Percentiles rank a stretch among this genome's conserved stretches.
Evolutionary conservation across 2,329 filamentous ascomycete species (phyloP).

Genomic region (Hysterium pulicare): DNA sequence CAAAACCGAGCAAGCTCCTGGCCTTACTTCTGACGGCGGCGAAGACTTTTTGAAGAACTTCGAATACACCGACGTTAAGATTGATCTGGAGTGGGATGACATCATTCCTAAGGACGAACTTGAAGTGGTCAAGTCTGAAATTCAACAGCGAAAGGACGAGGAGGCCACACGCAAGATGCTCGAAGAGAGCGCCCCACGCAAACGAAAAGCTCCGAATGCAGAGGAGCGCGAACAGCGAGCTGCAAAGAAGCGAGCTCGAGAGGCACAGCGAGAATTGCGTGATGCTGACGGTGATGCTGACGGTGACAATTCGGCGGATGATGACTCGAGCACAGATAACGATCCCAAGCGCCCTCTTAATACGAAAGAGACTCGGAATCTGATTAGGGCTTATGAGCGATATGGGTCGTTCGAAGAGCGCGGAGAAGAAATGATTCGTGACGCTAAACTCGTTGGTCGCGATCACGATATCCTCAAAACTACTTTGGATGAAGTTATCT

Average conservation of each 20-base stretch:
- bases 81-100: constrained; percentile 94
- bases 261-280: constrained; percentile 56
- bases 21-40: constrained; percentile 91
- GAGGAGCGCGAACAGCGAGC: constrained; percentile 63
- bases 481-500: constrained; percentile 74
- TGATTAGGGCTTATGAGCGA: constrained; percentile 85
- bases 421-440: constrained; percentile 78
- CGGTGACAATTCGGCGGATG: constrained; percentile 39
- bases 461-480: constrained; percentile 75
- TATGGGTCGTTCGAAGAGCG: constrained; percentile 90
- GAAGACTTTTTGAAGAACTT: constrained; percentile 89
- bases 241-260: constrained; percentile 65
- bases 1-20: constrained; percentile 91
- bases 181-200: constrained; percentile 80
- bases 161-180: constrained; percentile 78
- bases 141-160: constrained; percentile 79
- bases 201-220: constrained; percentile 60
- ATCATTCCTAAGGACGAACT: constrained; percentile 95
- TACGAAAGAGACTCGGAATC: constrained; percentile 88
- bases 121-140: constrained; percentile 82
- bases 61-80: constrained; percentile 96
- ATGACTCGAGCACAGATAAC: constrained; percentile 51
- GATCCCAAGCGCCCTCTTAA: constrained; percentile 88
- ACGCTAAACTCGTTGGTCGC: constrained; percentile 78
- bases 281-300: constrained; percentile 60